Conservation (phyloP, 2,329 filamentous ascomycete genomes). For the Macrophomina tecta region DNA sequence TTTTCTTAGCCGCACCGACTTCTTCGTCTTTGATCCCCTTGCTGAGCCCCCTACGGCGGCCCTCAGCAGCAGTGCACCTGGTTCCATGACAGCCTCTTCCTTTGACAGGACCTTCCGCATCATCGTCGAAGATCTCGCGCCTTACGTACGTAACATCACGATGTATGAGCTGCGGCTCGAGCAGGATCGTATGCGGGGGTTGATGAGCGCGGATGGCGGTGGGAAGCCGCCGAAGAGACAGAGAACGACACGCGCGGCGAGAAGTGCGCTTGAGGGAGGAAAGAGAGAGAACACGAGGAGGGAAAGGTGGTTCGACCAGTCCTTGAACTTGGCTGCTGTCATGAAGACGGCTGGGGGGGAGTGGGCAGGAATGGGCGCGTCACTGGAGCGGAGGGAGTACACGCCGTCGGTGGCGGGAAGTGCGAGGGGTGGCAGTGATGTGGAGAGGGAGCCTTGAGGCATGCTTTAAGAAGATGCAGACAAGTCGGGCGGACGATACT, state of each 20-base stretch:
- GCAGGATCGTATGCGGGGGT: constrained; percentile 67
- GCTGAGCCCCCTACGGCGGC: constrained; percentile 46
- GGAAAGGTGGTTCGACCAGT: constrained; percentile 73
- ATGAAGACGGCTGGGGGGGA: constrained; percentile 63
- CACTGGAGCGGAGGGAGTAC: constrained; percentile 22
- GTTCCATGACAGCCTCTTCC: constrained; percentile 69
- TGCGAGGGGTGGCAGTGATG: constrained; percentile 21
- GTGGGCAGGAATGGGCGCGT: constrained; percentile 45
- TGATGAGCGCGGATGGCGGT: constrained; percentile 66
- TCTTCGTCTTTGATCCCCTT: constrained; percentile 61
- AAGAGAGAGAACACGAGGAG: constrained; percentile 68
- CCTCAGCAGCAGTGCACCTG: constrained; percentile 36
- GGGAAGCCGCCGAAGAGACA: constrained; percentile 58
- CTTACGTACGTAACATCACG: constrained; percentile 87
- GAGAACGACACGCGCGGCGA: constrained; percentile 74
- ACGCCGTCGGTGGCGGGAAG: constrained; percentile 29
- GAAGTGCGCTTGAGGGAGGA: constrained; percentile 79
- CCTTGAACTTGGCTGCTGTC: constrained; percentile 66
- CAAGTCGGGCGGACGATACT: no score
- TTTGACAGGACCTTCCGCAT: constrained; percentile 74
- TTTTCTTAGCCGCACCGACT: constrained; percentile 45
- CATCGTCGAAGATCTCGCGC: constrained; percentile 79
- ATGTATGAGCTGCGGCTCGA: constrained; percentile 75
- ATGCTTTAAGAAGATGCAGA: no score
- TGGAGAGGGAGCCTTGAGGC: no score